Base-by-base conservation (phyloP, 768 basidiomycete species). In the Rhodotorula babjevae region DNA sequence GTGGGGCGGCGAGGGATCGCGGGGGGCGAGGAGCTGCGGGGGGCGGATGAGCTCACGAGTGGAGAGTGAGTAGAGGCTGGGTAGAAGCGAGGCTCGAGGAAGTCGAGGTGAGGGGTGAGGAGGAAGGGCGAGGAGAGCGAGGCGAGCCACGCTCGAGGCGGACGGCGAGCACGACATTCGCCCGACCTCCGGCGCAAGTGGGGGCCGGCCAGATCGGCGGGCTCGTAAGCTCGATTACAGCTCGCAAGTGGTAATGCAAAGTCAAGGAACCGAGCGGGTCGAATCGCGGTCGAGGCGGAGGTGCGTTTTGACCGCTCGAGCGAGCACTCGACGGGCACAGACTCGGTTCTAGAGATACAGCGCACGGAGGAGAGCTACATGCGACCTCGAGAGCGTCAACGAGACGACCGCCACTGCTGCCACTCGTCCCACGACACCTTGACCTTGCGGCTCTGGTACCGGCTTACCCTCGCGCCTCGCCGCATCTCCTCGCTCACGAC, bases 401-500 rank as follows among this genome's bases (percentile, higher is more conserved):
- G 36, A 36, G 36, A 36, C 68, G 83, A 82, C 79, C 91, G 86
- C 92, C 92, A 93, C 49, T 84, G 83, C 70, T 86, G 82, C 80
- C 89, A 95, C 69, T 93, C 89, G 49, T 87, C 87, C 88, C 90
- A 93, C 21, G 82, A 83, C 27, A 89, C 88, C 31, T 82, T 81
- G 80, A 85, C 88, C 79, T 84, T 85, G 71, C 85, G 86, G 80
- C 89, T 90, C 82, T 92, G 92, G 81, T 93, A 95, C 79, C 92
- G 82, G 69, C 89, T 86, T 77, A 95, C 84, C 79, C 85, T 88
- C 76, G 93, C 81, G 78, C 87, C 87, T 76, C 90, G 84, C 61
- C 92, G 84, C 62, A 92, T 81, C 76, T 90, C 90, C 80, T 95
- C 93, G 1, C 88, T 90, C 77, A 94, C 90, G 62, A 81, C 81